These are phyloP conservation scores for Dissophora ornata DNA, from an alignment of 192 early-diverging fungal species.

Conservation along the genomic window DNA sequence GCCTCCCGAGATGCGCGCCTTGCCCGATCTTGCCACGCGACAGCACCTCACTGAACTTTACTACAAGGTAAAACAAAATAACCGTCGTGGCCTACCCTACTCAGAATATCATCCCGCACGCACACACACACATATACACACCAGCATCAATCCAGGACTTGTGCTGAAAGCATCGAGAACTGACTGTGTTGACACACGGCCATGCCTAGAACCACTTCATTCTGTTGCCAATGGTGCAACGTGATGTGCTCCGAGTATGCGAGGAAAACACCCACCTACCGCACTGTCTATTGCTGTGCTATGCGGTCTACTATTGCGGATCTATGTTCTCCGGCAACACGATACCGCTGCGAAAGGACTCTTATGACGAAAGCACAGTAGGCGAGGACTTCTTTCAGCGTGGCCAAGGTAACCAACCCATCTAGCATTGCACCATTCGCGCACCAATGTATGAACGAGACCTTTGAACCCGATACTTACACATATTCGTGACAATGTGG, in stretches of 20 bases:
- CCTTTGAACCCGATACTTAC: no score
- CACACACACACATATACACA: no score
- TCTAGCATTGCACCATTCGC: no score
- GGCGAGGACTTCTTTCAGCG: conserved; percentile 44
- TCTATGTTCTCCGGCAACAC: conserved; percentile 27
- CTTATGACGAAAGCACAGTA: conserved; percentile 37
- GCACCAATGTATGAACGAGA: no score
- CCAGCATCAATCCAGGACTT: no score
- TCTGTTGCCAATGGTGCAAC: conserved; percentile 45
- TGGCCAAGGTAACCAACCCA: conserved; percentile 53
- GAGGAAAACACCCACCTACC: conserved; percentile 50
- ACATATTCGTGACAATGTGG: no score
- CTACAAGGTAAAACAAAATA: conserved; percentile 33
- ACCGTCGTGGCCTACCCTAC: no score
- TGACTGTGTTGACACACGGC: no score
- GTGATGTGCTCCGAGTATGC: conserved; percentile 36
- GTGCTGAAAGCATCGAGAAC: no score
- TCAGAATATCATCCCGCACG: no score
- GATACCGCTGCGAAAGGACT: conserved; percentile 28
- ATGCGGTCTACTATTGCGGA: conserved; percentile 48
- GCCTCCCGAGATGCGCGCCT: conserved; percentile 23
- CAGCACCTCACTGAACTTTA: conserved; percentile 13
- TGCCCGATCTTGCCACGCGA: conserved; percentile 25
- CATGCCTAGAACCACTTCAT: conserved; percentile 34
- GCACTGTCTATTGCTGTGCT: conserved; percentile 43